Conservation (phyloP, 495 filamentous ascomycete genomes). For the Aspergillus diversus region DNA sequence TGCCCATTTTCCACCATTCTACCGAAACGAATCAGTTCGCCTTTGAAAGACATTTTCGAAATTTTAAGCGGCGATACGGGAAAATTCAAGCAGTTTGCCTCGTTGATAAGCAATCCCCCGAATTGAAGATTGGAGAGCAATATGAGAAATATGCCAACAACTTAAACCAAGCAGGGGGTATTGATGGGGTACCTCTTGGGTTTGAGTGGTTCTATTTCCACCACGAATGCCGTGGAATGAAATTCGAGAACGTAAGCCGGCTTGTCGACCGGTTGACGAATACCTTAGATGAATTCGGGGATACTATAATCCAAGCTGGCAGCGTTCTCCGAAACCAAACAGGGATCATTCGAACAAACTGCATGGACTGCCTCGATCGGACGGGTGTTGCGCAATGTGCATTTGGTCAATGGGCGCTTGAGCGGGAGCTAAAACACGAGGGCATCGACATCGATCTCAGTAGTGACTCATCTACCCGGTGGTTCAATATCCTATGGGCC, state of each 20-base stretch:
- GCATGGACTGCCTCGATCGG: slow-evolving; percentile 96
- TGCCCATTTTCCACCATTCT: slow-evolving; percentile 79
- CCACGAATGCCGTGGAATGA: slow-evolving; percentile 88
- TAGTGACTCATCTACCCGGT: slow-evolving; percentile 71
- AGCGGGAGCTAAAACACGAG: slow-evolving; percentile 73
- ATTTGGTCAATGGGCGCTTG: slow-evolving; percentile 74
- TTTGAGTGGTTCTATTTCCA: slow-evolving; percentile 99
- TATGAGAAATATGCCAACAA: slow-evolving; percentile 67
- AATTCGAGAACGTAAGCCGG: slow-evolving; percentile 87
- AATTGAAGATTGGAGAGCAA: slow-evolving; percentile 73
- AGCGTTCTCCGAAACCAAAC: slow-evolving; percentile 59
- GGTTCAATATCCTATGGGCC: slow-evolving; percentile 96
- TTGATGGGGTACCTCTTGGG: slow-evolving; percentile 56
- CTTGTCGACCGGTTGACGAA: slow-evolving; percentile 70
- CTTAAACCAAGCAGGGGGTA: slow-evolving; percentile 64
- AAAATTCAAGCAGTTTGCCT: slow-evolving; percentile 77
- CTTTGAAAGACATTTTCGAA: slow-evolving; percentile 76
- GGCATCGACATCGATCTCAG: slow-evolving; percentile 71
- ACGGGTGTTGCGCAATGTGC: slow-evolving; percentile 94
- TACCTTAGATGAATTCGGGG: slow-evolving; percentile 66
- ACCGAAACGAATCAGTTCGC: slow-evolving; percentile 74
- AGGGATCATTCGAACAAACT: slow-evolving; percentile 86
- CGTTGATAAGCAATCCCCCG: slow-evolving; percentile 83
- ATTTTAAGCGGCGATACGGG: slow-evolving; percentile 68
- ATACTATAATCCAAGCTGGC: slow-evolving; percentile 59